phyloP scores from a whole-genome alignment of 768 basidiomycete genomes.

The Paxillus involutus region DNA sequence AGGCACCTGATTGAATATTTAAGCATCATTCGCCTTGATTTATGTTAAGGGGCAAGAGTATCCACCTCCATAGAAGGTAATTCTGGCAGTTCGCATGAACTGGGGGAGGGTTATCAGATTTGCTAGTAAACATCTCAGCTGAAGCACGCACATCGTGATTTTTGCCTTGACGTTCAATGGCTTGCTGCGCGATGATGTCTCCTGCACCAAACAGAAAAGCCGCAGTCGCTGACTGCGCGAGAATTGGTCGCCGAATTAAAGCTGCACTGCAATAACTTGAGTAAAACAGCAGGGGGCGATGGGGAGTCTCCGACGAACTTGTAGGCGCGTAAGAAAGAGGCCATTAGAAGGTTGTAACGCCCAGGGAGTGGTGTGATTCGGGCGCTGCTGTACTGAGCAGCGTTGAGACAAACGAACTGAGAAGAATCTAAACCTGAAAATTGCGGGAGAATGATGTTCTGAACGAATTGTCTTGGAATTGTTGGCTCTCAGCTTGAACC shows the following conservation, averaged over 20 bases:
- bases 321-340: constrained; percentile 44
- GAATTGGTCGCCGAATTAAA: constrained; percentile 60
- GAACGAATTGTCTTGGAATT: no score
- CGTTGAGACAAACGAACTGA: no score
- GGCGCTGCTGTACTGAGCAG: background rate
- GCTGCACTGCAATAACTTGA: constrained; percentile 43
- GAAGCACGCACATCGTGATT: constrained; percentile 68
- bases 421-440: no score
- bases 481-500: no score
- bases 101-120: constrained; percentile 24
- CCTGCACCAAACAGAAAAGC: constrained; percentile 70
- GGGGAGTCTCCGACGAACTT: constrained; percentile 29
- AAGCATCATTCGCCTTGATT: background rate
- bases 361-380: background rate
- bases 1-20: constrained; percentile 39
- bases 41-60: background rate
- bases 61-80: constrained; percentile 75
- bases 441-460: no score
- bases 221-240: constrained; percentile 64
- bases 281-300: background rate
- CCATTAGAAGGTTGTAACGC: constrained; percentile 30
- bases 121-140: background rate
- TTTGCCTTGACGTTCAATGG: constrained; percentile 66
- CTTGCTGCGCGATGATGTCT: constrained; percentile 86
- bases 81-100: constrained; percentile 60